Evolutionary conservation across 176 grass and related monocot genomes (phyloP), one percentile per base, ranked within the genome.

Genomic region (Hordeum vulgare): DNA sequence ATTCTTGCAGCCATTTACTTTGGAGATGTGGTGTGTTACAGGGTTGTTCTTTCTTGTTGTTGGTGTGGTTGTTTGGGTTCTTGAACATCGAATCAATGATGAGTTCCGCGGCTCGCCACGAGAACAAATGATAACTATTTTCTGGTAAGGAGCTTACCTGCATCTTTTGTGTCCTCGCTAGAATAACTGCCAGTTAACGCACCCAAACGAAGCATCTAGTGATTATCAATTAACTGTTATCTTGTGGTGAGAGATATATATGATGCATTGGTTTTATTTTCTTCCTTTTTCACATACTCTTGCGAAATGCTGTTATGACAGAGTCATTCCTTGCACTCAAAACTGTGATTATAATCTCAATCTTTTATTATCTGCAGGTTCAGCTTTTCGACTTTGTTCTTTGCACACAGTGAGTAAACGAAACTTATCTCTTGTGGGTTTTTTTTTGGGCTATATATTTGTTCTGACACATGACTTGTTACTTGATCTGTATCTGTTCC

Each of bases 311-410:
- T 66, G 12, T 26, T 42, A 14, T 85, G 12, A 44, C 63, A 42
- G 2, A 5, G 13, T 47, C 72, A 71, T 65, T 91, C 28, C 81
- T 74, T 67, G 44, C 9, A 29, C 31, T 86, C 25, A 83, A 75
- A 42, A 21, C 7, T 56, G 51, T 56, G 18, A 56, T 75, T n/a
- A 40, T 89, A 82, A 71, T 79, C 58, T 61, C 17, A 49, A 69
- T 59, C 64, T 27, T 27, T 80, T 18, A 44, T 61, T 61, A 2
- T 61, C 82, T 90, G 87, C 92, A 98, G 96, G 96, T 98, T 98
- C 91, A 95, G 92, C 67, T 95, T 98, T 87, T 98, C 96, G 0
- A 98, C 96, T 58, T 75, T 98, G 66, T 98, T 98, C 93, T 98
- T 98, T 86, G 89, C 96, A 80, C 96, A 98, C 26, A 91, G 96